Conservation (phyloP, 208 protist species). For the Crithidia bombi region DNA sequence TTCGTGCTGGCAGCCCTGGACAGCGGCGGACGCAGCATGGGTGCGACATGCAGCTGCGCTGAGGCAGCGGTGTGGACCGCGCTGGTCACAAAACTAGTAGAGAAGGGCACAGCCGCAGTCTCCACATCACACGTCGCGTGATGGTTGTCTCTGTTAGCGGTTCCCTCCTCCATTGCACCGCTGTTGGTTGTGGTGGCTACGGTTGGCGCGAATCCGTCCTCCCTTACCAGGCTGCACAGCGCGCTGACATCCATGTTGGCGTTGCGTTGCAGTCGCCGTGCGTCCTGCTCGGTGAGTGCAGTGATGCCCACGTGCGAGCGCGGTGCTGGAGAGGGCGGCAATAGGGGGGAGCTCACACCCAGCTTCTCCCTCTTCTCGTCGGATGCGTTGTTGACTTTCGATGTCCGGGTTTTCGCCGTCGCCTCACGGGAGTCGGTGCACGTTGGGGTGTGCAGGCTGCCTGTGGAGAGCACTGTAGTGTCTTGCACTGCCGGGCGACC, state of each 20-base stretch:
- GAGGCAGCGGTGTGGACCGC: too few relatives aligned
- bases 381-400: too few relatives aligned
- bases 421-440: too few relatives aligned
- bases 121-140: too few relatives aligned
- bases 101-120: too few relatives aligned
- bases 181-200: not conserved
- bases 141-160: not conserved
- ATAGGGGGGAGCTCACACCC: not conserved
- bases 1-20: not conserved
- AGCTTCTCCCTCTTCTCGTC: too few relatives aligned
- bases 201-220: not conserved
- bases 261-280: conserved; percentile 17
- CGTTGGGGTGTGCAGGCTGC: too few relatives aligned
- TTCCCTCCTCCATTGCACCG: too few relatives aligned
- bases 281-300: conserved; percentile 11
- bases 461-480: too few relatives aligned
- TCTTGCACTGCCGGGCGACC: too few relatives aligned
- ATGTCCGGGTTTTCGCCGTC: too few relatives aligned
- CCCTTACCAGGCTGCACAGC: not conserved
- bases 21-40: conserved; percentile 7
- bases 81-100: too few relatives aligned
- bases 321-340: not conserved
- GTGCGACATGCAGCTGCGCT: conserved; percentile 1
- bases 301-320: conserved; percentile 8
- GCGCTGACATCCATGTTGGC: conserved; percentile 4